Conservation (phyloP, 805 yeast species). For the Ogataea pignaliae region DNA sequence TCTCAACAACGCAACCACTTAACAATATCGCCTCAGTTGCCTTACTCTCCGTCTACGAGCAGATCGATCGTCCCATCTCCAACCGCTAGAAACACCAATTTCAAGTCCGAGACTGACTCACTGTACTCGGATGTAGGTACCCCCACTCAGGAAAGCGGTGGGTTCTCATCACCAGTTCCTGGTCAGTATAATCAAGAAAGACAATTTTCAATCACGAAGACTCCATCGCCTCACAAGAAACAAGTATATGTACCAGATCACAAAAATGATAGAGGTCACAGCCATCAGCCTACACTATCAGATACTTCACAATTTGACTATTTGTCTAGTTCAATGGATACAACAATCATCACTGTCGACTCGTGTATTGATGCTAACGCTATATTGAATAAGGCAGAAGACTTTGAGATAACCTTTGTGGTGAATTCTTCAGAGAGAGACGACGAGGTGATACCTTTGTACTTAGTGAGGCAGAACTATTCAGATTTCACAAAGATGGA, state of each 20-base stretch:
- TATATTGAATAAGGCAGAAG: conserved; percentile 41
- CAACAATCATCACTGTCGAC: conserved; percentile 27
- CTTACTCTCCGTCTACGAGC: not conserved
- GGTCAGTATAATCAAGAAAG: conserved; percentile 5
- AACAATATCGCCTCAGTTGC: not conserved
- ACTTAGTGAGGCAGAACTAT: conserved; percentile 66
- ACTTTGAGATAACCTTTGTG: conserved; percentile 56
- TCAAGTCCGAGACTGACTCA: conserved; percentile 7
- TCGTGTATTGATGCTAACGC: conserved; percentile 28
- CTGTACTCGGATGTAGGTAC: conserved; percentile 7
- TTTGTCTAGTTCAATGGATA: conserved; percentile 24
- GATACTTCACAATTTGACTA: conserved; percentile 25
- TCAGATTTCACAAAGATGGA: conserved; percentile 61
- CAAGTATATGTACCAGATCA: not conserved
- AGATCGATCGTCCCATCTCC: not conserved
- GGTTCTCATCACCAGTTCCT: conserved; percentile 3
- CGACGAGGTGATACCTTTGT: conserved; percentile 48
- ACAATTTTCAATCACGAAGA: conserved; percentile 6
- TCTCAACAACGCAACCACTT: not conserved
- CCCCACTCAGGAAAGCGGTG: not conserved
- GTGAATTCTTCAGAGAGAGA: conserved; percentile 58
- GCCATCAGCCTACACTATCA: conserved; percentile 15
- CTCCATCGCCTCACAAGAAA: conserved; percentile 12
- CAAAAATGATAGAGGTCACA: too few species aligned
- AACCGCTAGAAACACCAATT: not conserved